phyloP scores from a whole-genome alignment of 2,329 filamentous ascomycete species.

The Neurospora sp. region DNA sequence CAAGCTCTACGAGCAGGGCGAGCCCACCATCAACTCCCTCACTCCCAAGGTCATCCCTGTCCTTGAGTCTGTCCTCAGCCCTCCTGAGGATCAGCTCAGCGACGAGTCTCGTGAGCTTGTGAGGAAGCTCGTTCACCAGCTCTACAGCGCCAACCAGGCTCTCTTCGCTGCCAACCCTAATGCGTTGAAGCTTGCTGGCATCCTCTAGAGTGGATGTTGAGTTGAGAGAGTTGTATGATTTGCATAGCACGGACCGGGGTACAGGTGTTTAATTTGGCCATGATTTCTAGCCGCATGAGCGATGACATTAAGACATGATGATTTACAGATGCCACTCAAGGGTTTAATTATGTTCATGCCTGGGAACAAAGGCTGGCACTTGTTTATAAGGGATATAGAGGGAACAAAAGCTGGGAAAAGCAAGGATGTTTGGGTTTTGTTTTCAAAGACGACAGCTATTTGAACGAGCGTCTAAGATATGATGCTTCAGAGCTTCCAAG shows the following conservation, averaged over 20 bases:
- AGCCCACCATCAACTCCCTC: constrained; percentile 58
- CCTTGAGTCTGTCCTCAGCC: constrained; percentile 62
- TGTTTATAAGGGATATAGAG: not conserved
- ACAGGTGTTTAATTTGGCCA: not conserved
- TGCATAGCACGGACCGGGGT: not conserved
- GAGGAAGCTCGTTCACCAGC: constrained; percentile 47
- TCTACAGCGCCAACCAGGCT: constrained; percentile 25
- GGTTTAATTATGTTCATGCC: not conserved
- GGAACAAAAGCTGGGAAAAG: not conserved
- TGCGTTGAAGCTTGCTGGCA: constrained; percentile 21
- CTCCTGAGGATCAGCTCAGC: constrained; percentile 67
- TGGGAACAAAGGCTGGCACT: not conserved
- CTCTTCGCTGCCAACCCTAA: constrained; percentile 22
- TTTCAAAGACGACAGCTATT: not conserved
- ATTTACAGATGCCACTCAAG: not conserved
- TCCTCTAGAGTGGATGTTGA: not conserved
- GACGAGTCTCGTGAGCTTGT: constrained; percentile 59
- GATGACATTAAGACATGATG: not conserved
- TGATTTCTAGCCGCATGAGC: not conserved
- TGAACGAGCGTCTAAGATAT: not conserved
- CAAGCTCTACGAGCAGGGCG: constrained; percentile 60
- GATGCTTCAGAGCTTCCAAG: not conserved
- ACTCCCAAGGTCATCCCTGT: constrained; percentile 60
- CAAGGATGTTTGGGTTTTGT: not conserved
- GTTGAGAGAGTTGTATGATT: not conserved